phyloP scores from a whole-genome alignment of 441 rosid genomes.

The Rhodomyrtus psidioides region DNA sequence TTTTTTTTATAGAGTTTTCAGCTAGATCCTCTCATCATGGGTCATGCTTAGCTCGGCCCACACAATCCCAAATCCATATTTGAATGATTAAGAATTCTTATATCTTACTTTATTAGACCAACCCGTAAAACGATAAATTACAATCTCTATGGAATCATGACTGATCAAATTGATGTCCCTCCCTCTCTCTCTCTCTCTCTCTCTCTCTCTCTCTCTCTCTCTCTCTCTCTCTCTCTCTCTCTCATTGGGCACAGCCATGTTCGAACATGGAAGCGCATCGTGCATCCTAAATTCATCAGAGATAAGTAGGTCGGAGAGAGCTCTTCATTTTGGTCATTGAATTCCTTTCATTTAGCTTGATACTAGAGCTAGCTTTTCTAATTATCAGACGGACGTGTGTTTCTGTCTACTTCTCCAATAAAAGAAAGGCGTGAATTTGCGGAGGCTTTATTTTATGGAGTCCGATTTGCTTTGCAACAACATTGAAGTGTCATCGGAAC shows the following conservation, averaged over 20 bases:
- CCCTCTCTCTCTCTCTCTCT: background rate
- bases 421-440: background rate
- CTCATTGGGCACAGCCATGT: background rate
- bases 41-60: too few relatives aligned
- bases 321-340: background rate
- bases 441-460: background rate
- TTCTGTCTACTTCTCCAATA: background rate
- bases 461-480: background rate
- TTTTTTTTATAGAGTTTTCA: too few relatives aligned
- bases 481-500: too few relatives aligned
- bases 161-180: background rate
- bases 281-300: background rate
- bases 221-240: too few relatives aligned
- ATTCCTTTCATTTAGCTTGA: background rate
- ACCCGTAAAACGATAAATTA: too few relatives aligned
- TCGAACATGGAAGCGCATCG: background rate
- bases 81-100: too few relatives aligned
- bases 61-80: too few relatives aligned
- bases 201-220: background rate
- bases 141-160: background rate
- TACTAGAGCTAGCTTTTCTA: background rate
- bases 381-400: background rate
- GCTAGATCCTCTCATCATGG: too few relatives aligned
- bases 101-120: too few relatives aligned
- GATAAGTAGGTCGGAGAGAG: background rate